These are phyloP conservation scores for Hanseniaspora guilliermondii DNA, from an alignment of 805 yeast species.

Conservation along the genomic window DNA sequence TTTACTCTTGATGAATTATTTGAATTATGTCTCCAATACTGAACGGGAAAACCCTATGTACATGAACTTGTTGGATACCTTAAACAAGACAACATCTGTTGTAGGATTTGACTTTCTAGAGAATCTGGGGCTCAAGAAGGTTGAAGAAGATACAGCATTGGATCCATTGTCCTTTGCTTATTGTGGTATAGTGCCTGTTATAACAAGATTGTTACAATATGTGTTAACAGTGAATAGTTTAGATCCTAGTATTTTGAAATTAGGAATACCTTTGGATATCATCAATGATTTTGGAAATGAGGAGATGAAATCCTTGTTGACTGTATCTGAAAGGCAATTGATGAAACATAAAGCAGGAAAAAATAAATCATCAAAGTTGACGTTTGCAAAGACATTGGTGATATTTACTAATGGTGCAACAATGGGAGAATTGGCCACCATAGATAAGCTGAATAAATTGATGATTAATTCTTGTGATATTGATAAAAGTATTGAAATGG, in stretches of 20 bases:
- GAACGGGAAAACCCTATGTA: slow-evolving; percentile 15
- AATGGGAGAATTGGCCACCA: slow-evolving; percentile 65
- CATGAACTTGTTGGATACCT: not conserved
- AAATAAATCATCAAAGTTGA: not conserved
- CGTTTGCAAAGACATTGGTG: slow-evolving; percentile 27
- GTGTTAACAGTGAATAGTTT: not conserved
- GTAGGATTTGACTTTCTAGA: slow-evolving; percentile 1
- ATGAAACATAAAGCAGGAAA: slow-evolving; percentile 3
- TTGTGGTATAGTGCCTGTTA: slow-evolving; percentile 73
- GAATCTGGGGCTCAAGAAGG: not conserved
- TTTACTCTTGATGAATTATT: not conserved
- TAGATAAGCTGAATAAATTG: slow-evolving; percentile 33
- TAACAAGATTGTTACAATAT: slow-evolving; percentile 52
- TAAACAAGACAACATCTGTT: slow-evolving; percentile 3
- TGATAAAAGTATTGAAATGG: slow-evolving; percentile 30
- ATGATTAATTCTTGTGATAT: slow-evolving; percentile 17
- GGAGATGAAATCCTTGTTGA: not conserved
- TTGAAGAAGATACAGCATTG: not conserved
- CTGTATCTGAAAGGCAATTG: not conserved
- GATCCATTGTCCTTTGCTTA: slow-evolving; percentile 40
- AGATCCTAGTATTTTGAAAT: slow-evolving; percentile 4
- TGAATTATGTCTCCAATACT: slow-evolving; percentile 8
- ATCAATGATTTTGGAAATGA: not conserved
- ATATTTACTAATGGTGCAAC: slow-evolving; percentile 77
- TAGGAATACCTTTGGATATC: not conserved